These are phyloP conservation scores for Pyrenula aspistea DNA, from an alignment of 495 filamentous ascomycete genomes.

Conservation along the genomic window DNA sequence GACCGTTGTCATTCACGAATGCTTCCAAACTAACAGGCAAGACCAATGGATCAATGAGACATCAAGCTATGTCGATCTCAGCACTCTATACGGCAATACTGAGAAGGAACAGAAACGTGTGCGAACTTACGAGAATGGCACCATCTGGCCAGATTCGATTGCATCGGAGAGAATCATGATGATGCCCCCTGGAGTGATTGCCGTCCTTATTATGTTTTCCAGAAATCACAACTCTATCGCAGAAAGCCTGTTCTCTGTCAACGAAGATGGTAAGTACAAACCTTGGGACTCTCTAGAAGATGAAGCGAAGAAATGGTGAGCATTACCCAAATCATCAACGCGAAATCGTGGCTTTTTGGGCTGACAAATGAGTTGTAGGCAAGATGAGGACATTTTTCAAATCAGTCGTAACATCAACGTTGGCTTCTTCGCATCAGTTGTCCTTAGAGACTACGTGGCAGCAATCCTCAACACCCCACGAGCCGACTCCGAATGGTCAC, in stretches of 20 bases:
- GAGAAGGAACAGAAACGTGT: slow-evolving; percentile 44
- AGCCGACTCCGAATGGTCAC: neutral
- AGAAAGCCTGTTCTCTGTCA: slow-evolving; percentile 54
- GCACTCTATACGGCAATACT: slow-evolving; percentile 45
- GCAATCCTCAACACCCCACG: neutral
- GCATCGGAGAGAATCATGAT: slow-evolving; percentile 41
- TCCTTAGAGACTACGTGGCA: neutral
- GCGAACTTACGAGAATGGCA: slow-evolving; percentile 43
- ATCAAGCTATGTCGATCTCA: slow-evolving; percentile 46
- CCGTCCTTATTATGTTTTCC: slow-evolving; percentile 43
- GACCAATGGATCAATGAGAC: slow-evolving; percentile 42
- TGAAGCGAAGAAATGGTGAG: neutral
- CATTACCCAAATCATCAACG: neutral
- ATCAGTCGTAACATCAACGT: neutral
- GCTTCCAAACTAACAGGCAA: slow-evolving; percentile 37
- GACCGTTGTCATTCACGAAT: neutral
- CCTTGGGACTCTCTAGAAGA: neutral
- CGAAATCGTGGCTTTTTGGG: neutral
- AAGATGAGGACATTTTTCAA: neutral
- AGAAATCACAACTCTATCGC: slow-evolving; percentile 72
- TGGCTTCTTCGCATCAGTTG: neutral
- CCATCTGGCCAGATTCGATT: slow-evolving; percentile 46
- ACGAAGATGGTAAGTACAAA: slow-evolving; percentile 59
- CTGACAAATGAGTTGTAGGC: neutral
- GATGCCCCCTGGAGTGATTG: slow-evolving; percentile 43